Base-by-base conservation (phyloP, 2,329 filamentous ascomycete species). In the Diplodia scrobiculata region DNA sequence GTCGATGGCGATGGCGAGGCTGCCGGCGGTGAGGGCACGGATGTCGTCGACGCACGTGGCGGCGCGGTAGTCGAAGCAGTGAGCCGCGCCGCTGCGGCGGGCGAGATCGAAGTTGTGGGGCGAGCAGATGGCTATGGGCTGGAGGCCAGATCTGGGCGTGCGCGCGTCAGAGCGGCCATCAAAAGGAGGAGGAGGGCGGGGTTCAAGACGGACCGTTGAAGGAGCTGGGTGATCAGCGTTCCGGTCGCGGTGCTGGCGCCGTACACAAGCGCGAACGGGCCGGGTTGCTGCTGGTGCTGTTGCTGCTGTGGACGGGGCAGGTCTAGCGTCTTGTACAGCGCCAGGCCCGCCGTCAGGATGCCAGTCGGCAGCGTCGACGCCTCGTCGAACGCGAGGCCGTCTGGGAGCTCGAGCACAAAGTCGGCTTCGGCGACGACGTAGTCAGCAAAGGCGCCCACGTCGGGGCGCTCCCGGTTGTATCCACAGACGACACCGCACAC, bases 11-110 rank as follows among this genome's bases (percentile, higher is more conserved):
- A 76, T 77, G 0, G 84, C 76, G 1, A 52, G 50, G 9, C 58
- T 63, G 71, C 79, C 76, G 4, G 67, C 51, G 0, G 82, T 84
- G 71, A 75, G 75, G 45, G 77, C 73, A 41, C 78, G 77, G 72
- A 86, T 85, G 66, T 83, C 78, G 38, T 75, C 73, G 19, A 79
- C 78, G 67, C 75, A 79, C 2, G 71, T 74, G 0, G 76, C 68
- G 0, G 70, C 72, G 11, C 77, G 78, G 77, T 86, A 86, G 73
- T 85, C 80, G 69, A 84, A 84, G 17, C 78, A 78, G 55, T 75
- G 74, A 66, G 79, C 77, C 0, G 83, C 83, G 27, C 84, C 84
- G 13, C 82, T 74, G 3, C 71, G 73, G 68, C 79, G 79, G 3
- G 82, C 74, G 14, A 84, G 79, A 3, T 79, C 76, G 72, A 81